Conservation (phyloP, 2,329 filamentous ascomycete genomes). For the Fusarium luffae region DNA sequence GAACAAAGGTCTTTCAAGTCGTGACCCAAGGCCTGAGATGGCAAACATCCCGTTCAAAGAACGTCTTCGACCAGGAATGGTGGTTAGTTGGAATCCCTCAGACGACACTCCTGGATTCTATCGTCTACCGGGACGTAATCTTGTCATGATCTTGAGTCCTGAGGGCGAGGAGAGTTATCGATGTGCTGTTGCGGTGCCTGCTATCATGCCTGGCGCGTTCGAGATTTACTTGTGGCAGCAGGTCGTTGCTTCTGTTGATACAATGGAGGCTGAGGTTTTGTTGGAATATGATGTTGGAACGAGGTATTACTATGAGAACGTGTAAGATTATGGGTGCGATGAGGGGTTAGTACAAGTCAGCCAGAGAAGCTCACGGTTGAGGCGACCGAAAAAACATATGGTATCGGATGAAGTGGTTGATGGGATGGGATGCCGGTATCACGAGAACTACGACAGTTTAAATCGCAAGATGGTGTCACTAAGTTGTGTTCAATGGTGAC, state of each 20-base stretch:
- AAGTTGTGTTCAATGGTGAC: neutral
- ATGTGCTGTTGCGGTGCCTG: constrained; percentile 53
- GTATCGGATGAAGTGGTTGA: neutral
- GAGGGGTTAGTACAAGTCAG: neutral
- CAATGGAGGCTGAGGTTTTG: constrained; percentile 56
- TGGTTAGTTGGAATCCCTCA: constrained; percentile 49
- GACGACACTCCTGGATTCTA: constrained; percentile 25
- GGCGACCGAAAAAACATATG: neutral
- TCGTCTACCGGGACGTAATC: constrained; percentile 37
- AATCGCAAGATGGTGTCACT: neutral
- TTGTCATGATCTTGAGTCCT: constrained; percentile 50
- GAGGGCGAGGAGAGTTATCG: constrained; percentile 46
- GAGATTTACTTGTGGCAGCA: constrained; percentile 56
- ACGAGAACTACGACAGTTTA: neutral
- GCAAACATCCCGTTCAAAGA: constrained; percentile 50
- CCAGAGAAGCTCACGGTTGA: neutral
- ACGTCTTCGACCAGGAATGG: constrained; percentile 57
- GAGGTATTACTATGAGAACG: constrained; percentile 55
- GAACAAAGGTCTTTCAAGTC: constrained; percentile 42
- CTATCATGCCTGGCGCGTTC: constrained; percentile 51
- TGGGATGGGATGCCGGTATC: neutral
- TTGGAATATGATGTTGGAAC: constrained; percentile 57
- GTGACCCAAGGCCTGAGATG: constrained; percentile 44
- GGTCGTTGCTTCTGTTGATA: constrained; percentile 46
- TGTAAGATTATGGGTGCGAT: constrained; percentile 16